Evolutionary conservation across 2,329 filamentous ascomycete species (phyloP), one percentile per base, ranked within the genome.

Genomic region (Pseudopyrenochaeta lycopersici): DNA sequence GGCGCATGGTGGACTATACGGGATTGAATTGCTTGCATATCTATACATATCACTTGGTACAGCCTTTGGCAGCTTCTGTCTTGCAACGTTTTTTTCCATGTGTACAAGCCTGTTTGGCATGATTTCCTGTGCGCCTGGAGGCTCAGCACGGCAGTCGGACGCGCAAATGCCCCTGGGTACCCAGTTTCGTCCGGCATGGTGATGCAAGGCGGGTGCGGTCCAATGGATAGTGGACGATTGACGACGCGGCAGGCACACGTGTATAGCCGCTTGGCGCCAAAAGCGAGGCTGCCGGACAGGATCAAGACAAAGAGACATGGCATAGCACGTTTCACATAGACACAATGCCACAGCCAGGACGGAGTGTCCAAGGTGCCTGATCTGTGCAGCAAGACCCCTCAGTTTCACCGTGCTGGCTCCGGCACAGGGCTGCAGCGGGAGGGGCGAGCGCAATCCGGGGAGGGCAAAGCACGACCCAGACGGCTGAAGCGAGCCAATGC

Each of bases 401-500:
- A 41, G 42, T 39, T 38, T 18, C 33, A 40, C 30, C 17, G 30
- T 30, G 44, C 20, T 53, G 31, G 52, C 44, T 55, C 41, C 52
- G 21, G 36, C 46, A 52, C 61, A 63, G 61, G 53, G 54, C 48
- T 58, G 51, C 48, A 56, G 57, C 52, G 57, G 55, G 60, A 59
- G 53, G 23, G 56, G 48, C 54, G 54, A 54, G 55, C 52, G 33
- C 38, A 46, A 52, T 50, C 49, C 54, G 59, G 60, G 62, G 61
- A 56, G 45, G 51, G 36, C 4, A 60, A 65, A 54, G 62, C 62
- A 64, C 56, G 54, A 52, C 46, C 51, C 63, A 35, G 32, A 30
- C 51, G 23, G 23, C 20, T 6, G 36, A 66, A 66, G 63, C 63
- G 63, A 66, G 50, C 63, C 63, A 66, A 66, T 66, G 63, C 56